A percentile compares a stretch with the other conserved stretches of the same genome.
These are phyloP conservation scores for Globisporangium middletonii DNA, from an alignment of 352 stramenopile species.

Conservation along the genomic window DNA sequence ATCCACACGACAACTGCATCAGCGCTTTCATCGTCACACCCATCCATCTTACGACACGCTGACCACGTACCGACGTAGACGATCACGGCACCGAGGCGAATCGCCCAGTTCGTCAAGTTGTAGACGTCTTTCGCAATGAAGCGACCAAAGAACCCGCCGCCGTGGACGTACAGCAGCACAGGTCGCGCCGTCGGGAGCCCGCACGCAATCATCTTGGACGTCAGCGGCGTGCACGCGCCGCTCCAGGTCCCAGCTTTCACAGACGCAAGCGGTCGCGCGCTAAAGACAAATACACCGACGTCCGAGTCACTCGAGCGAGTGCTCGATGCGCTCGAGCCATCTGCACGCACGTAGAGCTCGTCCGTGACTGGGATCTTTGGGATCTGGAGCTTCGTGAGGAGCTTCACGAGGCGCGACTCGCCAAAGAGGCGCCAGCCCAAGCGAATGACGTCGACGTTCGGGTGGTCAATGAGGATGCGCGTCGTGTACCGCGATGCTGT, in stretches of 20 bases:
- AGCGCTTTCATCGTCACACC: conserved; percentile 2
- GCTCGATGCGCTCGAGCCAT: conserved; percentile 30
- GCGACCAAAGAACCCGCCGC: conserved; percentile 82
- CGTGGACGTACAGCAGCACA: conserved; percentile 84
- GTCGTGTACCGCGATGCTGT: conserved; percentile 72
- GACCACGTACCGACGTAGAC: conserved; percentile 72
- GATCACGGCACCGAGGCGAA: conserved; percentile 66
- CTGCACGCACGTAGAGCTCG: conserved; percentile 50
- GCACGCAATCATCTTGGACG: conserved; percentile 58
- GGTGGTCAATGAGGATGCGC: conserved; percentile 72
- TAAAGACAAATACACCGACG: conserved; percentile 70
- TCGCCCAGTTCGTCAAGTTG: conserved; percentile 69
- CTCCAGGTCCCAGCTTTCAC: conserved; percentile 70
- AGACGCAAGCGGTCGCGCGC: conserved; percentile 50
- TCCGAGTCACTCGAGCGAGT: conserved; percentile 38
- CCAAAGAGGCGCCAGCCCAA: conserved; percentile 82
- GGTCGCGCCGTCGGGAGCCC: conserved; percentile 59
- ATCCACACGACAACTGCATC: neutral
- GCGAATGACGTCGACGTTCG: conserved; percentile 81
- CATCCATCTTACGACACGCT: conserved; percentile 1
- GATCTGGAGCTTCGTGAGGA: conserved; percentile 56
- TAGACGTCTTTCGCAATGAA: conserved; percentile 85
- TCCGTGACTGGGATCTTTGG: conserved; percentile 61
- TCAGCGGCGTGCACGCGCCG: conserved; percentile 42
- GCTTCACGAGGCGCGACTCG: conserved; percentile 66